Evolutionary conservation across 257 asterid genomes (phyloP).

Genomic region (Nyctanthes arbortristis): DNA sequence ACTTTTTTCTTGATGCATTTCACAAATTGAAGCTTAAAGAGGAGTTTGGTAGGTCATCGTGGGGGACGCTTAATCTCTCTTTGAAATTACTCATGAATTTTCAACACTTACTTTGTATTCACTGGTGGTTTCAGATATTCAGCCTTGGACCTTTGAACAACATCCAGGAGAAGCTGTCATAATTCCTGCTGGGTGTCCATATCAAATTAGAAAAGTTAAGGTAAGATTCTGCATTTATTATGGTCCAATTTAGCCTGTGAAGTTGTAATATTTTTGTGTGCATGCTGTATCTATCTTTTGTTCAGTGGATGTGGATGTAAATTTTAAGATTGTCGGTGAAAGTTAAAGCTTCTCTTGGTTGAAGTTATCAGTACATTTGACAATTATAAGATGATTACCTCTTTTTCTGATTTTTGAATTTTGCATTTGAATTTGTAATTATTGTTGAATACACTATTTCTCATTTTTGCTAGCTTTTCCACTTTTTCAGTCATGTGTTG

Average conservation of each 20-base stretch:
- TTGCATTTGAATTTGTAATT: slow-evolving; percentile 5
- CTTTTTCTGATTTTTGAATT: not conserved
- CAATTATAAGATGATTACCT: not conserved
- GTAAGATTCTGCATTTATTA: slow-evolving; percentile 32
- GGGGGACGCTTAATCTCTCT: slow-evolving; percentile 10
- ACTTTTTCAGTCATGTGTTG: slow-evolving; percentile 74
- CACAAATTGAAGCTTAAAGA: slow-evolving; percentile 91
- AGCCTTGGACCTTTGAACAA: slow-evolving; percentile 93
- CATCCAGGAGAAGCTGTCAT: slow-evolving; percentile 84
- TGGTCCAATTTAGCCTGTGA: not conserved
- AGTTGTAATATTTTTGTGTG: not conserved
- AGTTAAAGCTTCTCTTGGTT: not conserved
- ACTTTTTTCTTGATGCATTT: slow-evolving; percentile 76
- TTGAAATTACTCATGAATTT: slow-evolving; percentile 4
- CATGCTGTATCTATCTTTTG: slow-evolving; percentile 5
- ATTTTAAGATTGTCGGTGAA: not conserved
- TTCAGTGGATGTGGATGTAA: not conserved
- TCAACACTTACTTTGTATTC: slow-evolving; percentile 19
- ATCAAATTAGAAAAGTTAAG: slow-evolving; percentile 79
- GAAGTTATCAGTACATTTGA: not conserved
- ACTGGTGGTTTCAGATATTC: slow-evolving; percentile 55
- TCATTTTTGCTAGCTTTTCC: slow-evolving; percentile 23
- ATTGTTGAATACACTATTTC: slow-evolving; percentile 15
- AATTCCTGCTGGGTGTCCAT: slow-evolving; percentile 99
- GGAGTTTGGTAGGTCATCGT: slow-evolving; percentile 72